Evolutionary conservation across 176 grass and related monocot genomes (phyloP), one percentile per base, ranked within the genome.

Genomic region (Guadua angustifolia): DNA sequence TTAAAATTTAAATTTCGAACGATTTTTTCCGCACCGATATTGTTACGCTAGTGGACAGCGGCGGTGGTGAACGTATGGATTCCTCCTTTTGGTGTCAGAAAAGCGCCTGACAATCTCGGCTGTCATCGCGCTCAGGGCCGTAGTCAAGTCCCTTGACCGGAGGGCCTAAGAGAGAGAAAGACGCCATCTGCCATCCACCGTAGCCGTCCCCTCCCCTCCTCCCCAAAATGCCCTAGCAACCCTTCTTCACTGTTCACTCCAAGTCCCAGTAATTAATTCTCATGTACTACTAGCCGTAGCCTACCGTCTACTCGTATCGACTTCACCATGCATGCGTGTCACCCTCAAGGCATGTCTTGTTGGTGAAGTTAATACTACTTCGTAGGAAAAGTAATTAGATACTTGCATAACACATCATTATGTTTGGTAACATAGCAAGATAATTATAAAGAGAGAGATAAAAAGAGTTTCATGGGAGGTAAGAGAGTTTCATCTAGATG

Each of bases 81-180:
- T 5, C 38, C 35, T 26, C 17, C 45, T 81, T 82, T 65, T 18
- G 51, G 77, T 87, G 89, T 89, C 79, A 87, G 84, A 74, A 79
- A 84, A 82, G 76, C 61, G 32, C 29, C 92, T 92, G 89, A 88
- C 89, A 85, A 45, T 81, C 74, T 94, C 45, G 74, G 85, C 82
- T 90, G 91, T 88, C 88, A 86, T 79, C 6, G 88, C 44, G 44
- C 32, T 42, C 86, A 91, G 86, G 50, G 55, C 89, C 84, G 84
- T 69, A 85, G 89, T 92, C 87, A 87, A 89, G 47, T 74, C 12
- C 21, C 86, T 89, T 89, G 87, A 94, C 92, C 71, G 49, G 64
- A 33, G 24, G n/a, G 59, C 24, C 59, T 61, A 6, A 2, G 8
- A 32, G 4, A 19, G 61, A 76, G 85, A 69, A 68, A 29, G 29